A percentile compares a stretch with the other conserved stretches of the same genome.
These are phyloP conservation scores for Bondarzewia mesenterica DNA, from an alignment of 1,284 basidiomycete genomes.

Conservation along the genomic window DNA sequence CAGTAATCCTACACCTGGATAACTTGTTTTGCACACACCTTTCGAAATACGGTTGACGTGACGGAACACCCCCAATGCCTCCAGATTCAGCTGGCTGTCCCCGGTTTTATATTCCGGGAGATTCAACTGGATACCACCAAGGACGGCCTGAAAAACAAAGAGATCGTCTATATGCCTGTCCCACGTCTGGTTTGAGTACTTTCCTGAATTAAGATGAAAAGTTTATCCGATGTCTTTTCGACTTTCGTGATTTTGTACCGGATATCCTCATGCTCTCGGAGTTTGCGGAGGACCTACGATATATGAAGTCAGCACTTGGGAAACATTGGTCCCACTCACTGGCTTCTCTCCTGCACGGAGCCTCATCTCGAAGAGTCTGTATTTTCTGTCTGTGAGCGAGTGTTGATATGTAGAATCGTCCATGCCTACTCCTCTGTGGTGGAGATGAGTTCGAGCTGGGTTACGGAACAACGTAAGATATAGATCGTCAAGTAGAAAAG, in stretches of 20 bases:
- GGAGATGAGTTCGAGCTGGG: not conserved
- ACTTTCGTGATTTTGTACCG: slow-evolving; percentile 64
- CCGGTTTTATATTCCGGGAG: slow-evolving; percentile 54
- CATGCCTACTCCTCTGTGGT: slow-evolving; percentile 56
- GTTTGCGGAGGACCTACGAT: slow-evolving; percentile 50
- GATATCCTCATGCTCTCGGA: slow-evolving; percentile 61
- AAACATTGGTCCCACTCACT: slow-evolving; percentile 25
- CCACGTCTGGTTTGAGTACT: slow-evolving; percentile 2
- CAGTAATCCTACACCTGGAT: not conserved
- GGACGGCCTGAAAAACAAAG: slow-evolving; percentile 45
- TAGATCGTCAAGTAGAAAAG: not conserved
- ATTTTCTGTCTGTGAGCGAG: not conserved
- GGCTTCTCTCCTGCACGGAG: slow-evolving; percentile 65
- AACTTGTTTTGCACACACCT: slow-evolving; percentile 31
- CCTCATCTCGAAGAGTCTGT: slow-evolving; percentile 57
- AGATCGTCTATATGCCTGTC: not conserved
- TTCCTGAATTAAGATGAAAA: slow-evolving; percentile 68
- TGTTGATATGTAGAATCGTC: not conserved
- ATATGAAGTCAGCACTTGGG: slow-evolving; percentile 14
- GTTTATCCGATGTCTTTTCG: slow-evolving; percentile 61
- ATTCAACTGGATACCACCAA: slow-evolving; percentile 64
- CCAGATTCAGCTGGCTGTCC: slow-evolving; percentile 65
- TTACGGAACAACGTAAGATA: not conserved
- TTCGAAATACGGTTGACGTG: slow-evolving; percentile 60
- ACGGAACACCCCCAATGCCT: slow-evolving; percentile 57